A percentile compares a stretch with the other conserved stretches of the same genome.
Conservation (phyloP, 2,329 filamentous ascomycete genomes). For the Aureobasidium lini region DNA sequence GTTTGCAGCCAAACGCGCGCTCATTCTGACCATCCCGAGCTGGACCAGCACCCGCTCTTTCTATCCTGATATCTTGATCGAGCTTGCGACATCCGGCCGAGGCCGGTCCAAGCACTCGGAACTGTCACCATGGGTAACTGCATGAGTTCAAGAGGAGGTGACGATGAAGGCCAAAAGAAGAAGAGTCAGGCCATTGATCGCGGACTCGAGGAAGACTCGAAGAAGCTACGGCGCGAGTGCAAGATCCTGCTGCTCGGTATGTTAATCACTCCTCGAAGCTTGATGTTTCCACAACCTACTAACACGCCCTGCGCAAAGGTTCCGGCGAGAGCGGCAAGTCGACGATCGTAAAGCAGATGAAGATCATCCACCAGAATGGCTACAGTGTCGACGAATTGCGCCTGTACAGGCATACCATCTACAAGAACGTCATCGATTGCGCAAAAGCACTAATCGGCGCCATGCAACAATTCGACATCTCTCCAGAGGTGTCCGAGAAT, state of each 20-base stretch:
- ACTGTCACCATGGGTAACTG: conserved; percentile 70
- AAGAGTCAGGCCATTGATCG: conserved; percentile 93
- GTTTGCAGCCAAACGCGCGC: conserved; percentile 10
- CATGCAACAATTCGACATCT: conserved; percentile 85
- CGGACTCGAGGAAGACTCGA: conserved; percentile 88
- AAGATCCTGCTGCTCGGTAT: conserved; percentile 93
- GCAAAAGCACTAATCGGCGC: conserved; percentile 86
- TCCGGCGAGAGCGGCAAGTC: conserved; percentile 98
- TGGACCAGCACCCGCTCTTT: background rate
- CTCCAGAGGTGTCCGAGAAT: conserved; percentile 64
- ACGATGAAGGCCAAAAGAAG: conserved; percentile 90
- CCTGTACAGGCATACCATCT: conserved; percentile 91
- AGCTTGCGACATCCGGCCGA: conserved; percentile 14
- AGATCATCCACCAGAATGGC: conserved; percentile 97
- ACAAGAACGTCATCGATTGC: conserved; percentile 97
- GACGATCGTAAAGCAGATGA: conserved; percentile 99
- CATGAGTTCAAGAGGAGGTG: conserved; percentile 81
- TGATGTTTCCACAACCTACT: background rate
- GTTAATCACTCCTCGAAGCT: conserved; percentile 23
- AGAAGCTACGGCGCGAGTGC: conserved; percentile 90
- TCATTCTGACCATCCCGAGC: background rate
- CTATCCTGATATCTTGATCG: background rate
- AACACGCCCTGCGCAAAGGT: conserved; percentile 46
- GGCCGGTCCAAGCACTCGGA: conserved; percentile 12
- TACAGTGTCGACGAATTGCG: conserved; percentile 91